Evolutionary conservation across 106 monocot genomes (phyloP), one percentile per base, ranked within the genome.

Genomic region (Dendrobium nobile): DNA sequence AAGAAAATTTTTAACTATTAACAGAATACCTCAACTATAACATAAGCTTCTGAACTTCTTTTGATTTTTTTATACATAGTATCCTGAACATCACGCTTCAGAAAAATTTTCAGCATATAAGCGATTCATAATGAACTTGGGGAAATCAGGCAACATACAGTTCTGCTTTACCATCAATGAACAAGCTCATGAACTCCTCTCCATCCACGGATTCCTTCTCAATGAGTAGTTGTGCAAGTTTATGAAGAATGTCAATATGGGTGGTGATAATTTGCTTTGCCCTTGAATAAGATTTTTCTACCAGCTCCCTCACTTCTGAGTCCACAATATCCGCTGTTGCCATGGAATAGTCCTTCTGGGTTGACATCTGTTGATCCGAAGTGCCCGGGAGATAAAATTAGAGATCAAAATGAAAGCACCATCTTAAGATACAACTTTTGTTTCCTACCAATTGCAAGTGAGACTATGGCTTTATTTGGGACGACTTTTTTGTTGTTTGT

Each of bases 151-250:
- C 76, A 47, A 95, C 84, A 87, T 75, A 99, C 20, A 99, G 77
- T 77, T 99, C 98, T n/a, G 98, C 95, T 73, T 99, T 85, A 81
- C 98, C 98, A 79, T 99, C 98, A 41, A 99, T 95, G 85, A 99
- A 99, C 61, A 99, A 78, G 84, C 97, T 99, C 98, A 99, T 95
- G 91, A 99, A 99, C 88, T 99, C 98, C 80, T 99, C 98, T 0
- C 98, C 98, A 77, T 98, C 97, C 9, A 98, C 94, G 0, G 89
- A 86, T 77, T 98, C 94, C 81, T 98, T 98, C 78, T 98, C 97
- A 20, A 98, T 95, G 70, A 98, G 94, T 47, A 98, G 97, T 74
- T 92, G 92, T 0, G 97, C 91, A 9, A 98, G 89, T 84, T 92
- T 95, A 78, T 98, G 91, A 37, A 98, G 97, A 79, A 98, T 98